Conservation (phyloP, 352 stramenopile species). For the Globisporangium nodosum region DNA sequence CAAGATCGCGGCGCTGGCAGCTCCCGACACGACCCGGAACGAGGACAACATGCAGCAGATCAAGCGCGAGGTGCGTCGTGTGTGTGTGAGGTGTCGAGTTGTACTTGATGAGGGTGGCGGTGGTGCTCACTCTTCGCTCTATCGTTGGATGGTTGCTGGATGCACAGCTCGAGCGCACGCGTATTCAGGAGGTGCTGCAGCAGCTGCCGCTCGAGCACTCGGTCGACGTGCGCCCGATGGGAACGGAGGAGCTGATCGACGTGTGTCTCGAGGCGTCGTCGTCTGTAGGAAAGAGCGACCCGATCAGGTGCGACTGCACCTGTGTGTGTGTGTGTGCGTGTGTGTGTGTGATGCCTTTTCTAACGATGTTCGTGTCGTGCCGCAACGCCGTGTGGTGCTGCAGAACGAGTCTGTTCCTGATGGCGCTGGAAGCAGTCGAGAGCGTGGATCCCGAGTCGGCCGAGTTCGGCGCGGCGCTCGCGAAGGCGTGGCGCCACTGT, state of each 20-base stretch:
- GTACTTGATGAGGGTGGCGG: not conserved
- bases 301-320: slow-evolving; percentile 32
- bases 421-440: slow-evolving; percentile 64
- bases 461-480: slow-evolving; percentile 42
- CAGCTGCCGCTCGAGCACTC: slow-evolving; percentile 41
- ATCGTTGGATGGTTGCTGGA: not conserved
- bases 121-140: not conserved
- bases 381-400: not conserved
- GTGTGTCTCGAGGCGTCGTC: slow-evolving; percentile 42
- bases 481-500: slow-evolving; percentile 49
- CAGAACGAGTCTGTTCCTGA: slow-evolving; percentile 65
- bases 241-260: slow-evolving; percentile 35
- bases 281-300: slow-evolving; percentile 38
- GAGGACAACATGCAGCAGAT: slow-evolving; percentile 42
- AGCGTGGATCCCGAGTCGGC: slow-evolving; percentile 31
- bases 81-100: not conserved
- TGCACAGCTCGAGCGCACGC: slow-evolving; percentile 38
- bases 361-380: not conserved
- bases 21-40: slow-evolving; percentile 25
- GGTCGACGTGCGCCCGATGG: slow-evolving; percentile 33
- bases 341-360: not conserved
- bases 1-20: slow-evolving; percentile 72
- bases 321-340: not conserved
- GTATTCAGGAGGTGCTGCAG: slow-evolving; percentile 60
- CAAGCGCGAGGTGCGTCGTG: slow-evolving; percentile 43